Conservation (phyloP, 306 rosid genomes). For the Phaseolus lunatus region DNA sequence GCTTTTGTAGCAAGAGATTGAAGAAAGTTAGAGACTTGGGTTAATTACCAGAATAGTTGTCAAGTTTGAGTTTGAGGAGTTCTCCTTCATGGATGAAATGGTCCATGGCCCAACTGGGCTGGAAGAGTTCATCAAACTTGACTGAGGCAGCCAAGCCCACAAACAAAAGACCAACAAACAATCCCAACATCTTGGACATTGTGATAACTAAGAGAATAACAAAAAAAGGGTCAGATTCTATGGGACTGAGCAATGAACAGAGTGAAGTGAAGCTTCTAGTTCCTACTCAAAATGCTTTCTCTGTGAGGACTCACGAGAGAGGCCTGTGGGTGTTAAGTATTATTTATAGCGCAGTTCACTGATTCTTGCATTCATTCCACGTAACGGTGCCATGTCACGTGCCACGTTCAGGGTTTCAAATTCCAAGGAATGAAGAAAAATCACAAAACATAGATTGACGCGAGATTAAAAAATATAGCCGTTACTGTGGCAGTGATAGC, state of each 20-base stretch:
- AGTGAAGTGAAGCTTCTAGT: slow-evolving; percentile 46
- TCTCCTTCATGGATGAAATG: slow-evolving; percentile 86
- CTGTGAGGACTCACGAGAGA: slow-evolving; percentile 22
- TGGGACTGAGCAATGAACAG: background rate
- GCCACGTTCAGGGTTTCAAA: slow-evolving; percentile 56
- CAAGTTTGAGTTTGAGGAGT: slow-evolving; percentile 76
- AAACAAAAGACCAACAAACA: slow-evolving; percentile 53
- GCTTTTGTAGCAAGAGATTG: background rate
- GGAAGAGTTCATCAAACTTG: slow-evolving; percentile 82
- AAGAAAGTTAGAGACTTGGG: background rate
- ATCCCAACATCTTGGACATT: slow-evolving; percentile 46
- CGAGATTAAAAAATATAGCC: slow-evolving; percentile 61
- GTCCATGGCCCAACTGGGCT: slow-evolving; percentile 86
- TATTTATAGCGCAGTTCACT: slow-evolving; percentile 65
- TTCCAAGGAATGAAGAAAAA: slow-evolving; percentile 36
- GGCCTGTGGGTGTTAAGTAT: background rate
- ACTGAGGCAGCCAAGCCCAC: slow-evolving; percentile 63
- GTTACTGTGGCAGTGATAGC: slow-evolving; percentile 60
- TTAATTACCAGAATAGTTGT: slow-evolving; percentile 74
- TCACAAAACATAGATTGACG: background rate
- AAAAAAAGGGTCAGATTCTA: background rate
- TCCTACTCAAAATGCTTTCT: slow-evolving; percentile 22
- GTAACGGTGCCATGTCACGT: slow-evolving; percentile 48
- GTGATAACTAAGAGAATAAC: background rate
- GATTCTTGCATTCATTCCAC: slow-evolving; percentile 30